Evolutionary conservation across 2,329 filamentous ascomycete species (phyloP), one percentile per base, ranked within the genome.

Genomic region (Colletotrichum sansevieriae): DNA sequence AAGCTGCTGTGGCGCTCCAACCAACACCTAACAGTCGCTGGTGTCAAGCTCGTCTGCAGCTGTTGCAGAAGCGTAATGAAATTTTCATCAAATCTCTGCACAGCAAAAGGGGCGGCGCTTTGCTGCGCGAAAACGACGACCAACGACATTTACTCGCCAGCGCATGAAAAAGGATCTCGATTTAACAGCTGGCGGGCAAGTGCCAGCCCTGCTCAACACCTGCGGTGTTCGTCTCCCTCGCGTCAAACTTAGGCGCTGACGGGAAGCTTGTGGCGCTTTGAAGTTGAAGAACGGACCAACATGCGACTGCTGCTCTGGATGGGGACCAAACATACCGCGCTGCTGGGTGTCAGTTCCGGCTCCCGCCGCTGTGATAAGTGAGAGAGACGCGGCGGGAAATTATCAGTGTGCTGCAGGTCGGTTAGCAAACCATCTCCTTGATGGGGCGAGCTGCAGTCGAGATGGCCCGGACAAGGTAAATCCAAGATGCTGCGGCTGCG

Each of bases 21-120:
- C 66, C 66, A 46, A 66, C 55, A 46, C 25, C 13, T 55, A 39
- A 22, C 13, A 39, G 18, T 10, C 15, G 41, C 22, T 10, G 18
- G 18, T 49, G 29, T 44, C 35, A 44, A 57, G 37, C 44, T 5
- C 25, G 37, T 41, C 63, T 68, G 63, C 57, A 63, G 52, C 29
- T 44, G 62, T 39, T 70, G 67, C 63, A 70, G 67, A 70, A 68
- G 63, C 67, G 67, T 68, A 68, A 68, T 68, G 51, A 63, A 51
- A 8, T 20, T 20, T 43, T 49, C 57, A 59, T 54, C 44, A 70
- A 70, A 63, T 20, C 25, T 68, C 64, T 68, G 67, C 67, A 68
- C 33, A 18, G 51, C 33, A 39, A 68, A 61, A 58, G 63, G 63
- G 63, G 44, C 29, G 35, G 49, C 49, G 65, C 18, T 43, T 39